Evolutionary conservation across 441 rosid genomes (phyloP).

Genomic region (Brassica balearica): DNA sequence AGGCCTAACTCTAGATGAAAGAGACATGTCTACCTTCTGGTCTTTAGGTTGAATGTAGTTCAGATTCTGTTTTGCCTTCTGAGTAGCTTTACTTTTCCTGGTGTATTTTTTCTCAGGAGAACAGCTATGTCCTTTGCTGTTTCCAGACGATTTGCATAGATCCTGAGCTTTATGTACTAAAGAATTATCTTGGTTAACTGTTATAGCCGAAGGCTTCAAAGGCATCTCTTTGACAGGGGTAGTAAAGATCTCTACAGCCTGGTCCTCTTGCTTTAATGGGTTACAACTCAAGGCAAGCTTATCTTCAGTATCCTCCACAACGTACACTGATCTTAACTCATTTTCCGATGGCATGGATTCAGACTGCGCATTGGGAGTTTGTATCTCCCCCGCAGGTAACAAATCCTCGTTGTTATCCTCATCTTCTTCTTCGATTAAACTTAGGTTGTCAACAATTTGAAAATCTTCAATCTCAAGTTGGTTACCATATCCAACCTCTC

Average conservation of each 20-base stretch:
- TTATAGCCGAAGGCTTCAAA: constrained; percentile 43
- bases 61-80: constrained; percentile 50
- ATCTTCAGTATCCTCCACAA: constrained; percentile 45
- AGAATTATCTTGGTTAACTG: constrained; percentile 38
- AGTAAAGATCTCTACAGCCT: constrained; percentile 31
- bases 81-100: constrained; percentile 48
- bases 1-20: constrained; percentile 38
- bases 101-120: constrained; percentile 50
- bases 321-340: constrained; percentile 42
- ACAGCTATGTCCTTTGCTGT: constrained; percentile 41
- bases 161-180: constrained; percentile 49
- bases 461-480: constrained; percentile 34
- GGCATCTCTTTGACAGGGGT: constrained; percentile 45
- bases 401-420: constrained; percentile 26
- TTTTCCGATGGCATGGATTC: constrained; percentile 41
- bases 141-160: constrained; percentile 44
- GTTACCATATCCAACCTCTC: constrained; percentile 1
- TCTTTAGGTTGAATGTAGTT: constrained; percentile 51
- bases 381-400: constrained; percentile 37
- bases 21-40: constrained; percentile 45
- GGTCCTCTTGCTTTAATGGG: constrained; percentile 31
- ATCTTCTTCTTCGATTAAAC: constrained; percentile 6
- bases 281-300: constrained; percentile 36
- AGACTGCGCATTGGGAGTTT: constrained; percentile 21
- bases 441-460: constrained; percentile 36